A percentile compares a stretch with the other conserved stretches of the same genome.
These are phyloP conservation scores for Ilyonectria mors-panacis DNA, from an alignment of 2,329 filamentous ascomycete species.

Conservation along the genomic window DNA sequence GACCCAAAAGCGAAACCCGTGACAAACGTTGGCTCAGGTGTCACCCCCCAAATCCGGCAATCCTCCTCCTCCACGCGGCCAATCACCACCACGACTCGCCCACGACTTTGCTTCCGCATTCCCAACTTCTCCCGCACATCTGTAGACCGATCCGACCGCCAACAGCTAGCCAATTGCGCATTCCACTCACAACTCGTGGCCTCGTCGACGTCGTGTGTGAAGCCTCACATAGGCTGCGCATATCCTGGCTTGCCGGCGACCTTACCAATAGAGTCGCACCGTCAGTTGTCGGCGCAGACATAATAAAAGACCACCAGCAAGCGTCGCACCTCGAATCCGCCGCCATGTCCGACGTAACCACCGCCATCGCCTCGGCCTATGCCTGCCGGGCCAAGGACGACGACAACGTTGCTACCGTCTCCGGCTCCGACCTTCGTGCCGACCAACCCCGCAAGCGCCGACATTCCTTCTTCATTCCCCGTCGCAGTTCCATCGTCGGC, in stretches of 20 bases:
- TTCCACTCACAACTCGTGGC: constrained; percentile 40
- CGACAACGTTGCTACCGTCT: constrained; percentile 56
- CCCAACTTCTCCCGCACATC: constrained; percentile 37
- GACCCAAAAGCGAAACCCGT: not conserved
- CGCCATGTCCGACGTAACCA: constrained; percentile 57
- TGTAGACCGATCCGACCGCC: constrained; percentile 11
- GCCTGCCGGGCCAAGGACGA: constrained; percentile 53
- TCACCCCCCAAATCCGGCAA: constrained; percentile 40
- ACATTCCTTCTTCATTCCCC: constrained; percentile 71
- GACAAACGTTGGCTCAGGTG: constrained; percentile 7
- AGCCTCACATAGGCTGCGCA: constrained; percentile 25
- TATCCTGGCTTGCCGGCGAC: constrained; percentile 34
- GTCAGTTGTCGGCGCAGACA: constrained; percentile 22
- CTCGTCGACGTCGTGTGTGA: constrained; percentile 36
- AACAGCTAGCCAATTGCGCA: constrained; percentile 45
- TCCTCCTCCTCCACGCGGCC: constrained; percentile 41
- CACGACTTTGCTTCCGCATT: constrained; percentile 33
- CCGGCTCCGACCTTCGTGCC: constrained; percentile 56
- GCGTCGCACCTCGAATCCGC: constrained; percentile 27
- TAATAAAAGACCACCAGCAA: constrained; percentile 33
- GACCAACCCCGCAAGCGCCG: constrained; percentile 57
- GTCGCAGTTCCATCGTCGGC: constrained; percentile 72
- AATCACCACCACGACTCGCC: constrained; percentile 38
- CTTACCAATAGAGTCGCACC: constrained; percentile 35
- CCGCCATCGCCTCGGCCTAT: constrained; percentile 57